Base-by-base conservation (phyloP, 2,329 filamentous ascomycete species). In the Cryphonectria parasitica region DNA sequence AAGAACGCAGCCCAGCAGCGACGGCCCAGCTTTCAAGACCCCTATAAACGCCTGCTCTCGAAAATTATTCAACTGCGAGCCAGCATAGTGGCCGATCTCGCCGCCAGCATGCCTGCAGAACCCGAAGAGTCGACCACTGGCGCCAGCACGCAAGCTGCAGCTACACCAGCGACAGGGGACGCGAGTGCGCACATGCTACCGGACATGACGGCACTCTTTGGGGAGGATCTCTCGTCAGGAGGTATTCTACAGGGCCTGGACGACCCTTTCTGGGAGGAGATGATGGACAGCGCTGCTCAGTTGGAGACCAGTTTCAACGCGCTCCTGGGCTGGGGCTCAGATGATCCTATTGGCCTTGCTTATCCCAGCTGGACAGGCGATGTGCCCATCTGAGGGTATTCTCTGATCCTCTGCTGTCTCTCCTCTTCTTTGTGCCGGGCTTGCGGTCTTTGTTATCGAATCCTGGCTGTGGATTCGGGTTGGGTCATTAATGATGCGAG, bases 211-310 rank as follows among this genome's bases (percentile, higher is more conserved):
- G 39, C n/a, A 11, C 36, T 60, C 25, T 56, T 49, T 15, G 60
- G 58, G 17, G 8, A 22, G 4, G 60, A n/a, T 13, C 22, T 49
- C 11, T 39, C 67, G 17, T 28, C 67, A 10, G 67, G n/a, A 22
- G 67, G 64, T 5, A 11, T 67, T 52, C 43, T 45, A n/a, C 70
- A 69, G 43, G 64, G 45, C 31, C 43, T 67, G 5, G 70, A 70
- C 64, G 68, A 69, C 39, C 43, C 65, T 28, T 70, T 72, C 28
- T 63, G 65, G 68, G 65, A 70, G 65, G 70, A 72, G 19, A 54
- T 62, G 54, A 58, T 31, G 43, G 67, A 54, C 54, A 63, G 62
- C 7, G 28, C 64, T 1, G 64, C 62, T n/a, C 64, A 72, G 43
- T 68, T 65, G 70, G 68, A 72, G 36, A 62, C 52, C 36, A 67